These are phyloP conservation scores for Chaetomium sp. DNA, from an alignment of 2,329 filamentous ascomycete species.

Conservation along the genomic window DNA sequence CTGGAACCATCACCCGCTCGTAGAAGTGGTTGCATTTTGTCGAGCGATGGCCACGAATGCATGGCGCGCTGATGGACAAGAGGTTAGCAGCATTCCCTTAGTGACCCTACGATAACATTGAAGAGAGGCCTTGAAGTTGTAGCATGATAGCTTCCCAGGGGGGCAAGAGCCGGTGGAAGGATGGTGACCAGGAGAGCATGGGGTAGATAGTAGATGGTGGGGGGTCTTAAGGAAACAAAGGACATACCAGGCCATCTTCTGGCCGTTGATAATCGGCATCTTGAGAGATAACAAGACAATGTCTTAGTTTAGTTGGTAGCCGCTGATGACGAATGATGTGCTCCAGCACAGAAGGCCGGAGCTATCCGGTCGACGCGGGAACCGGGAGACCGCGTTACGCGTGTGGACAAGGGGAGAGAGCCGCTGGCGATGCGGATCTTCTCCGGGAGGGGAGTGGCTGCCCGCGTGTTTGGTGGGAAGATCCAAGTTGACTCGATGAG, in stretches of 20 bases:
- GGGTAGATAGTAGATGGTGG: not conserved
- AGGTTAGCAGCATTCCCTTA: conserved; percentile 13
- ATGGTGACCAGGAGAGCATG: not conserved
- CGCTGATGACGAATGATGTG: not conserved
- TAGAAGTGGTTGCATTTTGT: conserved; percentile 65
- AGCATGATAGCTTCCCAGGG: not conserved
- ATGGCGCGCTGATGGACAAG: conserved; percentile 52
- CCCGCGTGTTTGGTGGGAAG: not conserved
- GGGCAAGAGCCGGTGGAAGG: not conserved
- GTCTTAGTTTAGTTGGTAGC: conserved; percentile 4
- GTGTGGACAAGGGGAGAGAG: not conserved
- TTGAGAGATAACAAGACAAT: conserved; percentile 22
- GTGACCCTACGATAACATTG: not conserved
- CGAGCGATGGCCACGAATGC: conserved; percentile 68
- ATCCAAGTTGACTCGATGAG: no score
- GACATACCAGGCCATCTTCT: conserved; percentile 68
- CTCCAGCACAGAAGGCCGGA: not conserved
- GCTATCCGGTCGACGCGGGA: not conserved
- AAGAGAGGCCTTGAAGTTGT: not conserved
- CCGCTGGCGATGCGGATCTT: conserved; percentile 2
- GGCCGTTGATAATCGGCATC: conserved; percentile 64
- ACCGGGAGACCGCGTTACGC: not conserved
- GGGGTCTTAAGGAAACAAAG: not conserved
- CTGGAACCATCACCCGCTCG: conserved; percentile 62
- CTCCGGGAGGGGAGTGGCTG: not conserved